phyloP scores from a whole-genome alignment of 2,329 filamentous ascomycete species.

The Exophiala sp. region DNA sequence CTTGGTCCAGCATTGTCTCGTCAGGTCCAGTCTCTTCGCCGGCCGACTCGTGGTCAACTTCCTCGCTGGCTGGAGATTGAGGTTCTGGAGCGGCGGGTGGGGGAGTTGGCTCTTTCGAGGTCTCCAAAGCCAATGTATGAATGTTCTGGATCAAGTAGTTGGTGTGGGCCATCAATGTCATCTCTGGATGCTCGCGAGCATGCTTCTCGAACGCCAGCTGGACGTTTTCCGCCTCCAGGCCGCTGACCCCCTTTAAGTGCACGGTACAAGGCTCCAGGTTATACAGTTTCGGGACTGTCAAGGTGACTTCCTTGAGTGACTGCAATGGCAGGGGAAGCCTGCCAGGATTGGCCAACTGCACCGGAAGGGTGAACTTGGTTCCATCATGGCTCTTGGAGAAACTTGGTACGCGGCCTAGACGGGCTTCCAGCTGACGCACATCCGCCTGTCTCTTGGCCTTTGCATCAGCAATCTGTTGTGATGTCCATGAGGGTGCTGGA shows the following conservation, averaged over 20 bases:
- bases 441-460: constrained; percentile 59
- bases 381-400: constrained; percentile 67
- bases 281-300: constrained; percentile 66
- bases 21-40: background rate
- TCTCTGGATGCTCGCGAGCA: constrained; percentile 51
- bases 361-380: constrained; percentile 61
- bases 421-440: constrained; percentile 65
- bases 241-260: constrained; percentile 58
- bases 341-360: constrained; percentile 58
- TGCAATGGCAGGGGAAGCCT: constrained; percentile 59
- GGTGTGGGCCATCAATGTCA: constrained; percentile 65
- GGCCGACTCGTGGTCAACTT: background rate
- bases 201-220: constrained; percentile 61
- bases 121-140: constrained; percentile 56
- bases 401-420: constrained; percentile 60
- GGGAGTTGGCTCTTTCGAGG: constrained; percentile 29
- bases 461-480: constrained; percentile 57
- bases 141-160: constrained; percentile 70
- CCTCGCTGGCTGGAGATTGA: background rate
- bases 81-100: background rate
- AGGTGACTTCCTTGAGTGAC: constrained; percentile 56
- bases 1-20: constrained; percentile 30
- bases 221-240: constrained; percentile 55
- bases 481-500: constrained; percentile 20
- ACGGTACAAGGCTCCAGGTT: constrained; percentile 63